These are phyloP conservation scores for Solidago caesia DNA, from an alignment of 129 eudicot genomes.

Conservation along the genomic window DNA sequence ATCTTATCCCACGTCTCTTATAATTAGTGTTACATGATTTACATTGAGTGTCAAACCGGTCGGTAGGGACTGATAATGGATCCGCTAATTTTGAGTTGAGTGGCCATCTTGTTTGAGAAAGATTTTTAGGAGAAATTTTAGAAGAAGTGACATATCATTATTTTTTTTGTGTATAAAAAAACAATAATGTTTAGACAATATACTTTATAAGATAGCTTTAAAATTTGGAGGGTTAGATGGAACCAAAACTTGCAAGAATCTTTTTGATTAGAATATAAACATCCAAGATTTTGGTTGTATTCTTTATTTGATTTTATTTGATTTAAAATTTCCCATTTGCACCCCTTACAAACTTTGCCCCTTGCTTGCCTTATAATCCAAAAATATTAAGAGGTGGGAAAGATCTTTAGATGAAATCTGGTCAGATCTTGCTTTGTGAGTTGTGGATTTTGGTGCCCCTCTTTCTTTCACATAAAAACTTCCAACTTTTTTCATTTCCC, in stretches of 20 bases:
- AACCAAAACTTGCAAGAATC: slow-evolving; percentile 31
- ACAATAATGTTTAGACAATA: too few species aligned
- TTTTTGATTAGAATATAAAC: slow-evolving; percentile 28
- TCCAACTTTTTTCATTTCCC: slow-evolving; percentile 25
- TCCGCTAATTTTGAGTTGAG: too few species aligned
- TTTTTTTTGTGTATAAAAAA: too few species aligned
- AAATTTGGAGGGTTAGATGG: slow-evolving; percentile 23
- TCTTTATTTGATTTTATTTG: slow-evolving; percentile 35
- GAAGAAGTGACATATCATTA: too few species aligned
- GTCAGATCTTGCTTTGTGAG: slow-evolving; percentile 91
- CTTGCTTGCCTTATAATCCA: slow-evolving; percentile 73
- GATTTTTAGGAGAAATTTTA: too few species aligned
- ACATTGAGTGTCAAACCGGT: too few species aligned
- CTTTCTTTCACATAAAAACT: slow-evolving; percentile 36
- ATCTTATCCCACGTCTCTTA: too few species aligned
- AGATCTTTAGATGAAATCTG: slow-evolving; percentile 72
- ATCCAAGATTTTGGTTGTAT: slow-evolving; percentile 34
- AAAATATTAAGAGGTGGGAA: slow-evolving; percentile 43
- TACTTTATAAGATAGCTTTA: slow-evolving; percentile 6
- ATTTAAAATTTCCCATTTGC: slow-evolving; percentile 32
- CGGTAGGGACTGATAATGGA: too few species aligned
- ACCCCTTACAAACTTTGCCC: slow-evolving; percentile 39
- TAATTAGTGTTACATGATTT: too few species aligned
- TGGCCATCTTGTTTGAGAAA: too few species aligned
- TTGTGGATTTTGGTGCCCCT: slow-evolving; percentile 73